A percentile compares a stretch with the other conserved stretches of the same genome.
phyloP scores from a whole-genome alignment of 202 grass and related monocot species.

The Bolboschoenoplectus hybrid region DNA sequence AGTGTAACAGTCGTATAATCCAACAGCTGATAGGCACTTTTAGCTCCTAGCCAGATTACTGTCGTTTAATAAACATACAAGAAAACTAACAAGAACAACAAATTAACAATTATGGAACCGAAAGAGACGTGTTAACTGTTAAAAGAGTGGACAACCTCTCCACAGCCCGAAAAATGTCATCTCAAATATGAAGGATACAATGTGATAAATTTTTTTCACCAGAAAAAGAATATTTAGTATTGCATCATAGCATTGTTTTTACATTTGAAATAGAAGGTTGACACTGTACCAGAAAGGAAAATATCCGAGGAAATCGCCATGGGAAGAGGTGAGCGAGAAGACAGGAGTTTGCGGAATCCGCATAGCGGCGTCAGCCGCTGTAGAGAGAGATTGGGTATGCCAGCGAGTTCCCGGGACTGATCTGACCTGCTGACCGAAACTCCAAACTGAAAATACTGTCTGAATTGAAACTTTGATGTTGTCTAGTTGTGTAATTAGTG shows the following conservation, averaged over 20 bases:
- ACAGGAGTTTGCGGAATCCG: too few relatives aligned
- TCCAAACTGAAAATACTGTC: too few relatives aligned
- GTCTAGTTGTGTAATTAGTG: too few relatives aligned
- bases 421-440: too few relatives aligned
- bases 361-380: too few relatives aligned
- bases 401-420: too few relatives aligned
- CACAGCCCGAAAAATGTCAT: not conserved
- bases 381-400: too few relatives aligned
- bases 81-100: not conserved
- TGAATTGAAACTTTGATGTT: too few relatives aligned
- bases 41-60: conserved; percentile 58
- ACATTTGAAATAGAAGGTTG: not conserved
- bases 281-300: conserved; percentile 25
- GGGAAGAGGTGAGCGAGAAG: too few relatives aligned
- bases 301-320: not conserved
- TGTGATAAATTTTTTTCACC: not conserved
- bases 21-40: conserved; percentile 74
- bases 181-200: not conserved
- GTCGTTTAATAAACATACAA: not conserved
- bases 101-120: not conserved
- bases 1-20: conserved; percentile 66
- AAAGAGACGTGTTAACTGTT: not conserved
- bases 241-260: not conserved
- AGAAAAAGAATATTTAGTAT: not conserved
- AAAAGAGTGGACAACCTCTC: not conserved